phyloP scores from a whole-genome alignment of 805 yeast species.

The Saturnispora bothae region DNA sequence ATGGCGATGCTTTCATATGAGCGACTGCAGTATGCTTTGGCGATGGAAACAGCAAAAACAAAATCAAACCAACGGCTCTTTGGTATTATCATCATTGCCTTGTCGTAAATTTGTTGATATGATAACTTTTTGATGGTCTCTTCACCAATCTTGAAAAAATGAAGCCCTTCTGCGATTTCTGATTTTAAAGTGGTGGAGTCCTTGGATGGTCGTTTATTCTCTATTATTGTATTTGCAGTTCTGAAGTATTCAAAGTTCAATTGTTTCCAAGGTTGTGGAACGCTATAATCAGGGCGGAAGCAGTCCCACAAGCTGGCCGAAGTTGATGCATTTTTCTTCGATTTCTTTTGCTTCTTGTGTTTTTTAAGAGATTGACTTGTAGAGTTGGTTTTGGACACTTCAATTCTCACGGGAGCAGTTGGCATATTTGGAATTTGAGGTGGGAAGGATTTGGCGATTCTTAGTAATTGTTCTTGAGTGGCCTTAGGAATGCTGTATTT shows the following conservation, averaged over 20 bases:
- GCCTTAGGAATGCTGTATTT: slow-evolving; percentile 35
- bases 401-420: slow-evolving; percentile 14
- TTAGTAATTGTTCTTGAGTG: slow-evolving; percentile 36
- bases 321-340: slow-evolving; percentile 7
- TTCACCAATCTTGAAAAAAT: slow-evolving; percentile 40
- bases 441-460: slow-evolving; percentile 36
- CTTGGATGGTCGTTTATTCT: slow-evolving; percentile 6
- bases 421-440: slow-evolving; percentile 27
- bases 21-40: slow-evolving; percentile 58
- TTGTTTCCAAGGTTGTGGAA: slow-evolving; percentile 47
- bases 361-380: slow-evolving; percentile 3
- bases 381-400: slow-evolving; percentile 18
- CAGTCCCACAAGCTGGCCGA: slow-evolving; percentile 23
- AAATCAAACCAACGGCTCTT: slow-evolving; percentile 54
- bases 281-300: slow-evolving; percentile 23
- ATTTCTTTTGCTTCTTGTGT: slow-evolving; percentile 10
- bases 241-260: slow-evolving; percentile 45
- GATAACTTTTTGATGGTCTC: slow-evolving; percentile 46
- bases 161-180: slow-evolving; percentile 35
- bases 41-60: slow-evolving; percentile 47
- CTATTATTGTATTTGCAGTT: slow-evolving; percentile 14
- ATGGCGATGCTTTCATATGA: slow-evolving; percentile 42
- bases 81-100: slow-evolving; percentile 49
- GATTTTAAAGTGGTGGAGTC: slow-evolving; percentile 6
- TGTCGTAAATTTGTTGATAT: slow-evolving; percentile 53